Base-by-base conservation (phyloP, 805 yeast species). In the Candida vaughaniae region DNA sequence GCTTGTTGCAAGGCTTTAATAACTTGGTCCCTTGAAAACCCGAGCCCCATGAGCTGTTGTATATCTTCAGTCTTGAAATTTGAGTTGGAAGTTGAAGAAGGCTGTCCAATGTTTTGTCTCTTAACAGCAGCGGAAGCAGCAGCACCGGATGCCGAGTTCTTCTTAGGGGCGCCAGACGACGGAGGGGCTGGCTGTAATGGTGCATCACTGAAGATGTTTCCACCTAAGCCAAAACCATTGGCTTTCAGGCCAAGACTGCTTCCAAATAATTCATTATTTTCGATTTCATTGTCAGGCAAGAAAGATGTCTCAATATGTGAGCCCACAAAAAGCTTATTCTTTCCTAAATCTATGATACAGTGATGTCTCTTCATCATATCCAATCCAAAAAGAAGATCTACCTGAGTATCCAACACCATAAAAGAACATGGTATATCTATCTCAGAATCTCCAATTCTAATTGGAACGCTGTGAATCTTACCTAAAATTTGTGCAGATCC, bases 301-400 rank as follows among this genome's bases (percentile, higher is more conserved):
- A 91, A 91, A 18, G 71, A 71, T 0, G 95, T 77, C 46, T 80
- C 82, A 18, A 79, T 78, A 38, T 78, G 81, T n/a, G 85, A 93
- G 4, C 69, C 69, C 38, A 91, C 77, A 2, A 74, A 69, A 37
- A 93, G 69, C 7, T 71, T 73, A 52, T 85, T 82, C 31, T 67
- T 67, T 29, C 73, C 73, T 48, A 93, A 69, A 57, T 93, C 96
- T 35, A 93, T 78, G 25, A 71, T 64, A 33, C 95, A 95, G 54
- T 82, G 89, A 58, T 89, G 91, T 47, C 96, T 79, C 60, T 83
- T 81, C 51, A 93, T 71, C 95, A 91, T 64, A 58, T 93, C 99
- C 35, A 93, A 68, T 0, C 99, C 99, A 22, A 93, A 70, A 27
- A 93, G 64, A 46, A 90, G 68, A 46, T 88, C 95, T 16, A 80